Base-by-base conservation (phyloP, 345 rosid species). In the Nasturtium officinale region DNA sequence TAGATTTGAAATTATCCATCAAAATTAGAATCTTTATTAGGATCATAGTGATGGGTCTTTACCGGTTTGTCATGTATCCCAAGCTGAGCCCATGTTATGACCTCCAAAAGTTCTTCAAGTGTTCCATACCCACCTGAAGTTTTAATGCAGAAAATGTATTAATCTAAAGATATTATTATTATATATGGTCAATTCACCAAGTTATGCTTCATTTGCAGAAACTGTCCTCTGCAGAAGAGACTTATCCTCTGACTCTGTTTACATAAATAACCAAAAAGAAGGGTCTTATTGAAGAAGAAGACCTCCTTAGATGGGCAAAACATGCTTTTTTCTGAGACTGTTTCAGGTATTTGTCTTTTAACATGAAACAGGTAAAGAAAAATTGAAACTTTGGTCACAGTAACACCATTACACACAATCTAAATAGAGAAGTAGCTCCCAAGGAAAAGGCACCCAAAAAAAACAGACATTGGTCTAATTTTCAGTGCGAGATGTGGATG, bases 401-500 rank as follows among this genome's bases (percentile, higher is more conserved):
- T 67, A 4, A 2, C 25, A 23, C 25, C 28, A 67, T 32, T 67
- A 75, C 53, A 38, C 38, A 68, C 50, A 68, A 61, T 42, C 64
- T 52, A 59, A 40, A 12, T 42, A 52, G 56, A 76, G 52, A 18
- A 47, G 71, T 47, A 62, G 28, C 21, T 52, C 40, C 64, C 56
- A 54, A 68, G 70, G 67, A 42, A 68, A 68, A 46, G 67, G 70
- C 77, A 50, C 40, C 20, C 16, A 57, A 65, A 33, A 47, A 25
- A 61, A 71, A 72, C 47, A 71, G 68, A 59, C n/a, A 48, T 59
- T 66, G 81, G 81, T 82, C 86, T 81, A 82, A 83, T 83, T 87
- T 87, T 92, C 90, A 89, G 87, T 83, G 96, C 67, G 48, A 82
- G 89, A 87, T 80, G 87, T 80, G 78, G 89, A 87, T 82, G 83